Evolutionary conservation across 1,284 basidiomycete species (phyloP), one percentile per base, ranked within the genome.

Genomic region (Malassezia sympodialis): DNA sequence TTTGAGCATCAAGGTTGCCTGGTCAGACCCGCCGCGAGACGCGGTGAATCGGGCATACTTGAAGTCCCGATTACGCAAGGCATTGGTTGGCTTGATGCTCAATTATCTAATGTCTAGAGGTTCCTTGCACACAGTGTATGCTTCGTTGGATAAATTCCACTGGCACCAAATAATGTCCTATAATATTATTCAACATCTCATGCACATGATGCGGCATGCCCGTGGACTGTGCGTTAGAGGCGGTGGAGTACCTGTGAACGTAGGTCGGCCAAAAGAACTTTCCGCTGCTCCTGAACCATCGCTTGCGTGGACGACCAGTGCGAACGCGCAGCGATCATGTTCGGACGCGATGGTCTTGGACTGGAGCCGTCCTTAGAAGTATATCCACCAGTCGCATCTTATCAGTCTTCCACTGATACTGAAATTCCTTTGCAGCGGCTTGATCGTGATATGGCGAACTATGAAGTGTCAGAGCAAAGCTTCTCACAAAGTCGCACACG

Each of bases 271-370:
- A 21, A 11, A 30, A 21, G 19, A 2, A n/a, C 19, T 39, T 39
- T 5, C 37, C 19, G 10, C 14, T n/a, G 32, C 32, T 39, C 19
- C 19, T 39, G 37, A 39, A 19, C 37, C 37, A 19, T 39, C 17
- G 37, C 19, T 21, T 39, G 37, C 37, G 21, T 19, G 37, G 37
- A 11, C 37, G 37, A 39, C 21, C 37, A 39, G 37, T 39, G 37
- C 37, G 17, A 39, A 17, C 37, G 37, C 21, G 37, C 37, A 28
- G 41, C 27, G 23, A 28, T 43, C 14, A 35, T 43, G 51, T 43
- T 19, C 23, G 12, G 26, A 28, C 34, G n/a, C 26, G 23, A 55
- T n/a, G 47, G 53, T n/a, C 31, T 43, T 5, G 53, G 53, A 8
- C 41, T 49, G n/a, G 47, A 34, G 10, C 53, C 46, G 10, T 26